Conservation (phyloP, 1,284 basidiomycete species). For the Bjerkandera adusta region DNA sequence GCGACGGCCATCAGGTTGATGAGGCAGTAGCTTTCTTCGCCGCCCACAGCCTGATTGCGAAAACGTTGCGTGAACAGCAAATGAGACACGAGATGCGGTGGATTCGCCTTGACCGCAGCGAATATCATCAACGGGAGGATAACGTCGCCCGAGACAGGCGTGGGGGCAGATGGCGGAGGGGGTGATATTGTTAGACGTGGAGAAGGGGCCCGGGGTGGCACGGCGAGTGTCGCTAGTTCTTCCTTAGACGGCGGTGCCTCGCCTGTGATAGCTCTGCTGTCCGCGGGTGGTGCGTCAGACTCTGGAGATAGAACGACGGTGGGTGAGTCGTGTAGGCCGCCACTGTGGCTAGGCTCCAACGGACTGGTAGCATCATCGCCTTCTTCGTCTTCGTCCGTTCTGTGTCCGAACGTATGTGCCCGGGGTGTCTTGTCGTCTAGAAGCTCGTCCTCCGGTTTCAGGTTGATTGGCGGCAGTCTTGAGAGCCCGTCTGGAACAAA, state of each 20-base stretch:
- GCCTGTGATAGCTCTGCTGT: background rate
- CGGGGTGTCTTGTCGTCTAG: constrained; percentile 34
- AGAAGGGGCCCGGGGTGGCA: constrained; percentile 18
- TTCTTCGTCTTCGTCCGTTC: constrained; percentile 19
- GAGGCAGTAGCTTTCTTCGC: constrained; percentile 89
- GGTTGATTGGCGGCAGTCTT: constrained; percentile 58
- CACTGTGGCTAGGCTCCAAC: background rate
- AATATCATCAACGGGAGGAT: constrained; percentile 90
- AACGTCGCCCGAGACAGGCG: constrained; percentile 70
- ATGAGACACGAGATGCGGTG: constrained; percentile 80
- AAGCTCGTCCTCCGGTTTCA: constrained; percentile 58
- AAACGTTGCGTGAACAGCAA: constrained; percentile 87
- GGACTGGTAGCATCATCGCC: constrained; percentile 17
- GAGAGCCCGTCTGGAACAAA: constrained; percentile 59
- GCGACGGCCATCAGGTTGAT: constrained; percentile 93
- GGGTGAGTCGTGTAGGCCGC: constrained; percentile 15
- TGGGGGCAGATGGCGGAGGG: constrained; percentile 32
- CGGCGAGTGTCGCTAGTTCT: background rate
- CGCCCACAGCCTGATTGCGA: constrained; percentile 68
- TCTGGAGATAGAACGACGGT: constrained; percentile 17
- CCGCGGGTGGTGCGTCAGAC: constrained; percentile 1
- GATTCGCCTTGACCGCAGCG: constrained; percentile 88
- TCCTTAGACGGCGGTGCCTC: too few species aligned
- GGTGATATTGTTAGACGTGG: constrained; percentile 27
- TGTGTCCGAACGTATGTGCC: constrained; percentile 29